Conservation (phyloP, 2,329 filamentous ascomycete species). For the Thermochaetoides dissita region DNA sequence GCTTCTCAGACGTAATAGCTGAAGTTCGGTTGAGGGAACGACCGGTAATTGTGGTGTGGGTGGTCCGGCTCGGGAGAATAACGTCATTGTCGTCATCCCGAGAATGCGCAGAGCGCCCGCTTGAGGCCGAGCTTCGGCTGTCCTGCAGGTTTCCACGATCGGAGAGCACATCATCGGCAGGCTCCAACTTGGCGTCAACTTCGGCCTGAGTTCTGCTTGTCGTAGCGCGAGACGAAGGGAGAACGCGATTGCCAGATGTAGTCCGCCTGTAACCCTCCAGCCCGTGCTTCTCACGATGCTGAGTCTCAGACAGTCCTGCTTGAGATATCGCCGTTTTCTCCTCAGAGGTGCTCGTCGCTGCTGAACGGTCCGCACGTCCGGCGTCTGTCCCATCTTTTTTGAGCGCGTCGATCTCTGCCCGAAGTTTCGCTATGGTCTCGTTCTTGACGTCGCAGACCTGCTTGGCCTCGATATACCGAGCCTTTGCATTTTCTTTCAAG, state of each 20-base stretch:
- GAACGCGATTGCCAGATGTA: not conserved
- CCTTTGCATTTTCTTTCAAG: slow-evolving; percentile 39
- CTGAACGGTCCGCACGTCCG: slow-evolving; percentile 4
- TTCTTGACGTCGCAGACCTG: slow-evolving; percentile 43
- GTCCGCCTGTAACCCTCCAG: slow-evolving; percentile 7
- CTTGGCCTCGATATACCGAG: slow-evolving; percentile 40
- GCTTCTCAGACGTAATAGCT: slow-evolving; percentile 3
- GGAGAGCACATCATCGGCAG: slow-evolving; percentile 10
- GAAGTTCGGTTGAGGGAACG: not conserved
- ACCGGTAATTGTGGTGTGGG: slow-evolving; percentile 3
- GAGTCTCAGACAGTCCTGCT: not conserved
- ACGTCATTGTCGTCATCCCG: slow-evolving; percentile 4
- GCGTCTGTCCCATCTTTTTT: slow-evolving; percentile 19
- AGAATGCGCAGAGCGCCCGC: slow-evolving; percentile 7
- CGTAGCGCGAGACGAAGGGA: slow-evolving; percentile 14
- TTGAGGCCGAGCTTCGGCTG: slow-evolving; percentile 12
- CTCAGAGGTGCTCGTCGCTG: slow-evolving; percentile 19
- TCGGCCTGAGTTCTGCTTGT: slow-evolving; percentile 16
- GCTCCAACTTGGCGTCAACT: slow-evolving; percentile 8
- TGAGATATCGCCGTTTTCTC: slow-evolving; percentile 10
- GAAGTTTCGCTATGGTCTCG: slow-evolving; percentile 40
- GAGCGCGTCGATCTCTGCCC: slow-evolving; percentile 35
- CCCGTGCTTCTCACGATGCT: slow-evolving; percentile 3
- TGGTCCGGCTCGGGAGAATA: slow-evolving; percentile 1
- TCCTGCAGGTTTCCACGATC: slow-evolving; percentile 16